Base-by-base conservation (phyloP, 257 asterid genomes). In the Plantago ovata region DNA sequence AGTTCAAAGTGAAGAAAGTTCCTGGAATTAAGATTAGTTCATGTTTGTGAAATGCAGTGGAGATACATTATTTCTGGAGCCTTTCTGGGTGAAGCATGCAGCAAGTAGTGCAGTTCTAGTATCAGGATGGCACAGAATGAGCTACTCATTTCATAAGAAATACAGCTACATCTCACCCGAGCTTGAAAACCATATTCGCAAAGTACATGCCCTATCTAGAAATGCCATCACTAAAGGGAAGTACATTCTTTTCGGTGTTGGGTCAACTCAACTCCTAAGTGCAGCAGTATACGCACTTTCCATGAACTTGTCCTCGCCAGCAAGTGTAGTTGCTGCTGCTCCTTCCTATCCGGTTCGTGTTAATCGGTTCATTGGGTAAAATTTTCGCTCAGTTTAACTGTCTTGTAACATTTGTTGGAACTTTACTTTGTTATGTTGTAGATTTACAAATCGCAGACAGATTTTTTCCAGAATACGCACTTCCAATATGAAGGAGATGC, bases 41-140 rank as follows among this genome's bases (percentile, higher is more conserved):
- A n/a, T n/a, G n/a, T n/a, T n/a, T n/a, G n/a, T n/a, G n/a, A 46
- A 12, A 13, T 75, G 78, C 74, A 80, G 81, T 54, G 86, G 86
- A 39, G 72, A 80, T 61, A 83, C 83, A 3, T 43, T 76, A 32
- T 80, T 76, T 65, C 55, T 80, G 69, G 86, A 80, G 70, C 81
- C 79, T 10, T 80, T 67, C 23, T 80, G 83, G 86, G 36, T 66
- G 73, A 60, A 70, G 19, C 51, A 75, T 48, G 88, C 85, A 41
- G 72, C 72, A 1, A 67, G 58, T 13, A 79, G 90, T 63, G 94
- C 90, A 42, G 68, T 83, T n/a, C n/a, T n/a, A n/a, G n/a, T n/a
- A n/a, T n/a, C n/a, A n/a, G n/a, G n/a, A n/a, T n/a, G n/a, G n/a
- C 95, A 85, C 59, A 65, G 96, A 61, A 85, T 88, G 96, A 74